These are phyloP conservation scores for Microstegium vimineum DNA, from an alignment of 176 grass and related monocot genomes.

Conservation along the genomic window DNA sequence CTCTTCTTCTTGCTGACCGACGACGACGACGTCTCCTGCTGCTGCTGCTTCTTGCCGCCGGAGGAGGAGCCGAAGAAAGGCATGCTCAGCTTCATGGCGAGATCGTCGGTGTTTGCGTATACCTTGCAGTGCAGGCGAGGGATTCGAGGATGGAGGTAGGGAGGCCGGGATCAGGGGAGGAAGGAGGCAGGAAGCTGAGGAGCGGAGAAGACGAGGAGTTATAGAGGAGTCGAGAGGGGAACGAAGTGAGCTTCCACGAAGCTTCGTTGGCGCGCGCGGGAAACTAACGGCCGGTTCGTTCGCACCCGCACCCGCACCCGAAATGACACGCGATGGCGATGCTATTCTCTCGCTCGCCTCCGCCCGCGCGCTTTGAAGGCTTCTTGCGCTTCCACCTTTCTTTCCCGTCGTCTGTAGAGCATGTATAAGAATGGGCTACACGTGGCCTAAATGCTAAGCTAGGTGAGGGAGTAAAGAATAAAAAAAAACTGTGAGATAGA, in stretches of 20 bases:
- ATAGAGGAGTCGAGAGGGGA: neutral
- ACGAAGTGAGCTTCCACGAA: slow-evolving; percentile 47
- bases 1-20: neutral
- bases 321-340: neutral
- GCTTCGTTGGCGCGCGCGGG: slow-evolving; percentile 31
- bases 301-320: neutral
- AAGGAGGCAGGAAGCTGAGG: slow-evolving; percentile 13
- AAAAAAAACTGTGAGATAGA: too few relatives aligned
- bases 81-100: slow-evolving; percentile 19
- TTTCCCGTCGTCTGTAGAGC: too few relatives aligned
- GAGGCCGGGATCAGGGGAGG: neutral
- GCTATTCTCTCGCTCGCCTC: neutral
- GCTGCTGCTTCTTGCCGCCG: neutral
- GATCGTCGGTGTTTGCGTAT: neutral
- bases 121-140: neutral
- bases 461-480: too few relatives aligned
- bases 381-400: neutral
- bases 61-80: slow-evolving; percentile 13
- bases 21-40: too few relatives aligned
- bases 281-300: slow-evolving; percentile 14
- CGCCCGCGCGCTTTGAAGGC: slow-evolving; percentile 16
- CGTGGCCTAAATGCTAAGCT: too few relatives aligned
- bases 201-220: neutral
- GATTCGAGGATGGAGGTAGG: neutral
- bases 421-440: too few relatives aligned